A percentile compares a stretch with the other conserved stretches of the same genome.
Evolutionary conservation across 1,139 yeast species (phyloP).

Genomic region (Pichia sp.): DNA sequence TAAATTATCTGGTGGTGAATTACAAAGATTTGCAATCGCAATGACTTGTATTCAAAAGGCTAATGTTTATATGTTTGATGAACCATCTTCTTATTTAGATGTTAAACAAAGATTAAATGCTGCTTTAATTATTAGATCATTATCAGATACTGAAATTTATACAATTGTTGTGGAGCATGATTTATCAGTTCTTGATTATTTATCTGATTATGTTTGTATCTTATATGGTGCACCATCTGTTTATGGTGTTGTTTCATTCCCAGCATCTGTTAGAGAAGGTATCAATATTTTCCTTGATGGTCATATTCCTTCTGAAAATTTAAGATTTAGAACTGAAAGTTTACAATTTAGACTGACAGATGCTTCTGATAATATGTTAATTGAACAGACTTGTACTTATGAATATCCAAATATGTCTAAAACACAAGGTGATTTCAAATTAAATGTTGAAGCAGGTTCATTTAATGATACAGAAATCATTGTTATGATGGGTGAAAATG

Average conservation of each 20-base stretch:
- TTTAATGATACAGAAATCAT: constrained; percentile 94
- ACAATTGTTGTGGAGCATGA: constrained; percentile 98
- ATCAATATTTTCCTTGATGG: constrained; percentile 97
- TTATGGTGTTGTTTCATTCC: constrained; percentile 95
- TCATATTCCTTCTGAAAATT: constrained; percentile 91
- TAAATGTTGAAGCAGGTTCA: constrained; percentile 75
- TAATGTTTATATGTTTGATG: constrained; percentile 97
- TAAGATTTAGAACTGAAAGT: constrained; percentile 93
- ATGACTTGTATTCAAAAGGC: constrained; percentile 95
- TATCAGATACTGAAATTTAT: constrained; percentile 65
- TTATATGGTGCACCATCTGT: constrained; percentile 96
- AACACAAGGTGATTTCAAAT: constrained; percentile 93
- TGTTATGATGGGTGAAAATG: constrained; percentile 99
- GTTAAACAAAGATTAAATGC: constrained; percentile 98
- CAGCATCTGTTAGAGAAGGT: constrained; percentile 96
- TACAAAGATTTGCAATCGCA: constrained; percentile 96
- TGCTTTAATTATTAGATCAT: constrained; percentile 84
- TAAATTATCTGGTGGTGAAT: constrained; percentile 94
- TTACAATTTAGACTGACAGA: constrained; percentile 92
- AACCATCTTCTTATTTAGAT: constrained; percentile 96
- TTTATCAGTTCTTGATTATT: constrained; percentile 90
- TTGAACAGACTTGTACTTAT: constrained; percentile 75
- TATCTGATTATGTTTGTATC: constrained; percentile 94
- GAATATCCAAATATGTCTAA: constrained; percentile 74
- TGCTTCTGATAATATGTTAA: constrained; percentile 69